A percentile compares a stretch with the other conserved stretches of the same genome.
These are phyloP conservation scores for Metschnikowia lunata DNA, from an alignment of 805 yeast genomes.

Conservation along the genomic window DNA sequence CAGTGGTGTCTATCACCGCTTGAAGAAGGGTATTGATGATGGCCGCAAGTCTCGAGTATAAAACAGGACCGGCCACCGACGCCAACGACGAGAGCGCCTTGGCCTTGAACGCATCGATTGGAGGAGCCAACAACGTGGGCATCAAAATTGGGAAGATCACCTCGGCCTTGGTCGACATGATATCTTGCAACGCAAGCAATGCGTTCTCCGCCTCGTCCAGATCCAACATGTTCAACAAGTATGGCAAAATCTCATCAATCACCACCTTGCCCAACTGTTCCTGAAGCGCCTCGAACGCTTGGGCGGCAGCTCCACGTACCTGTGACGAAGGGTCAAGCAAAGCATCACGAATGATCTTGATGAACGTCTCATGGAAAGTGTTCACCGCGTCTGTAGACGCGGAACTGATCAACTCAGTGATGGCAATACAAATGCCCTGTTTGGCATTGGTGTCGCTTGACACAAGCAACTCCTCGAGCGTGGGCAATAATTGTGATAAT, in stretches of 20 bases:
- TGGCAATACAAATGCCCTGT: constrained; percentile 95
- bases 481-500: constrained; percentile 77
- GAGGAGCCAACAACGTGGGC: constrained; percentile 77
- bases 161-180: constrained; percentile 86
- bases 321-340: constrained; percentile 66
- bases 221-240: constrained; percentile 67
- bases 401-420: constrained; percentile 78
- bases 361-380: constrained; percentile 64
- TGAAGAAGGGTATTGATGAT: constrained; percentile 73
- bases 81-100: constrained; percentile 82
- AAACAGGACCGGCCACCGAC: constrained; percentile 81
- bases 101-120: constrained; percentile 82
- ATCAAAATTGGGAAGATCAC: constrained; percentile 90
- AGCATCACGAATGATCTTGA: constrained; percentile 71
- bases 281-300: constrained; percentile 84
- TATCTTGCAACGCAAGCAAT: constrained; percentile 69
- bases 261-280: constrained; percentile 77
- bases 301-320: constrained; percentile 89
- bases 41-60: constrained; percentile 65
- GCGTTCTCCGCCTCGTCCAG: constrained; percentile 26
- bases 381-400: constrained; percentile 56
- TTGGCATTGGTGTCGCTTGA: constrained; percentile 76
- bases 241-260: constrained; percentile 84
- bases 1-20: constrained; percentile 42
- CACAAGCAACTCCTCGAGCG: constrained; percentile 61